Evolutionary conservation across 148 eudicot species (phyloP), one percentile per base, ranked within the genome.

Genomic region (Vaccinium vitisidaea): DNA sequence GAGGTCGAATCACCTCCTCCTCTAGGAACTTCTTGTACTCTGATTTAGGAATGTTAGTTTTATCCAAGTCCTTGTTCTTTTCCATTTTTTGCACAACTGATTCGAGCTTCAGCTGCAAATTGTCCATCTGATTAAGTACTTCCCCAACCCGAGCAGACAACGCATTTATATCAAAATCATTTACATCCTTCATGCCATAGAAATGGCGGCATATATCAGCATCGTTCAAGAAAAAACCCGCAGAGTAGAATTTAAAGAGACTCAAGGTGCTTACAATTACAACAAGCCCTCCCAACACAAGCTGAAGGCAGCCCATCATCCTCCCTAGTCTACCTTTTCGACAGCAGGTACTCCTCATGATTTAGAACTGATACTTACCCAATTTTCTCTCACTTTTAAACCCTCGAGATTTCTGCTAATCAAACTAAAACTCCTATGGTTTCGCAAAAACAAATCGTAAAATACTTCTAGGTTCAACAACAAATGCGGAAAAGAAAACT

Each of bases 141-240:
- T 97, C 99, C 54, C 84, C 91, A 65, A 94, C 86, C 4, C 98
- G 96, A 52, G 91, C 88, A 0, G 87, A 75, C 81, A 97, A 82
- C 1, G 98, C 90, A 78, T 85, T 85, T 6, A 89, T 88, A 85
- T 97, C 99, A 46, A 93, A 90, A 32, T 90, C 91, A 13, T 85
- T 82, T 58, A 82, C 88, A 70, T 90, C 88, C 48, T 80, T 87
- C 8, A 71, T 67, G 15, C 92, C 91, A 84, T 90, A 90, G 80
- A 95, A 93, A 79, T 93, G 99, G 61, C 88, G 92, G 80, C 99
- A 95, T 58, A 95, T 91, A 79, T 95, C 98, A 18, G 91, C 94
- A 46, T 89, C 86, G 50, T 87, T 94, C 27, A 90, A 49, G 90
- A 95, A 94, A 75, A 95, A 97, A 53, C 99, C 98, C n/a, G 92